Conservation (phyloP, 257 asterid species). For the Lycium barbarum region DNA sequence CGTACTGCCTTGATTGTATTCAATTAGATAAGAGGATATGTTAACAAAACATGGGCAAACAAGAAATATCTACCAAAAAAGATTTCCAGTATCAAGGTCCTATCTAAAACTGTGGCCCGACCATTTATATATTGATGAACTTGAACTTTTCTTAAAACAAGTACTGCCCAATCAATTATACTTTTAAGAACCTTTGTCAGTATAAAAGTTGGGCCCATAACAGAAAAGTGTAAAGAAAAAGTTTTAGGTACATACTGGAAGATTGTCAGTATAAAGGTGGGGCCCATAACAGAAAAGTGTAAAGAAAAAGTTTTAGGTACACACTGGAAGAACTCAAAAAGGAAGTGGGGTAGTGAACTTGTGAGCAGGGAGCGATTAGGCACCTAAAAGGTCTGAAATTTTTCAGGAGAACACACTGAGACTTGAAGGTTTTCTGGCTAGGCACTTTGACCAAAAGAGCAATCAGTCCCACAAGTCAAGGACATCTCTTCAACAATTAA, state of each 20-base stretch:
- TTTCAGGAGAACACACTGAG: not conserved
- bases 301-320: not conserved
- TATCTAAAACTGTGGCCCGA: not conserved
- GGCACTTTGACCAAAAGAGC: not conserved
- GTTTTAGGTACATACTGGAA: not conserved
- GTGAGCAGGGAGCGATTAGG: not conserved
- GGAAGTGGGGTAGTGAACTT: not conserved
- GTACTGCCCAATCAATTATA: not conserved
- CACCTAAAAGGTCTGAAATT: not conserved
- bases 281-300: not conserved
- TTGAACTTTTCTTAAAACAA: not conserved
- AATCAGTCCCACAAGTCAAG: constrained; percentile 11
- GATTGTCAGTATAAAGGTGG: not conserved
- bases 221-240: not conserved
- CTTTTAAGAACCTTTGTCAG: not conserved
- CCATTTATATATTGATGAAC: not conserved
- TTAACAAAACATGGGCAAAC: not conserved
- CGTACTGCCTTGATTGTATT: not conserved
- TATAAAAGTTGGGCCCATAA: not conserved
- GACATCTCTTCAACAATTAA: not conserved
- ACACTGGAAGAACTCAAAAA: not conserved
- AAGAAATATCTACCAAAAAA: not conserved
- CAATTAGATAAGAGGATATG: not conserved
- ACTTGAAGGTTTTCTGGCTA: not conserved
- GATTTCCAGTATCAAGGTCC: constrained; percentile 6